Base-by-base conservation (phyloP, 176 grass and related monocot genomes). In the Cenchrus americanus region DNA sequence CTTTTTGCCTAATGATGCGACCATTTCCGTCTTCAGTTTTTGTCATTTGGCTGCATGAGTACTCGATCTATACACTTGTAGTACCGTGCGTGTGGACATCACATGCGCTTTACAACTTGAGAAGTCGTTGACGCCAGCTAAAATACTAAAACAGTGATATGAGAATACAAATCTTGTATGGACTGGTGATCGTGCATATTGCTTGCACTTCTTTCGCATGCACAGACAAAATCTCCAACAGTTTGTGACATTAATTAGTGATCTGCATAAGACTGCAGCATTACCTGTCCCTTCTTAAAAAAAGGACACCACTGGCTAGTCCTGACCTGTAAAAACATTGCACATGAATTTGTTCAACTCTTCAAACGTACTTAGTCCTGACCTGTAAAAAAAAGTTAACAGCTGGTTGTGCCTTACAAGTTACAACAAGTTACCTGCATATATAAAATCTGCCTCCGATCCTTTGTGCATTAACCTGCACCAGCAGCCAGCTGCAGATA, bases 221-320 rank as follows among this genome's bases (percentile, higher is more conserved):
- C 14, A 69, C 50, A 69, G 62, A 76, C 85, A 82, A 76, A 41
- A 57, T 69, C 14, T 59, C 69, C 19, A 87, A 76, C 62, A 87
- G 71, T 82, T 61, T 87, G 85, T 77, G 79, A 62, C 63, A 87
- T 76, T 81, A 67, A 37, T 8, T 10, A 13, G 47, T 13, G 41
- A 81, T 60, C 26, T 21, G 67, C 50, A 41, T 51, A 40, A 30
- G 19, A 48, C 69, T 66, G 9, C 49, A 47, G 8, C 15, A 49
- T 60, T 75, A 37, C 62, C 53, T 81, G 78, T 59, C 78, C 54
- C 48, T 54, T 80, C 67, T 85, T 69, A 2, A 42, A 19, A 62
- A 63, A 53, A 12, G 11, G 54, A 44, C 43, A 44, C 43, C 68
- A 66, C 69, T 21, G 75, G n/a, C 13, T 14, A 40, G 26, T 67